A percentile compares a stretch with the other conserved stretches of the same genome.
These are phyloP conservation scores for Comarum palustre DNA, from an alignment of 306 rosid species.

Conservation along the genomic window DNA sequence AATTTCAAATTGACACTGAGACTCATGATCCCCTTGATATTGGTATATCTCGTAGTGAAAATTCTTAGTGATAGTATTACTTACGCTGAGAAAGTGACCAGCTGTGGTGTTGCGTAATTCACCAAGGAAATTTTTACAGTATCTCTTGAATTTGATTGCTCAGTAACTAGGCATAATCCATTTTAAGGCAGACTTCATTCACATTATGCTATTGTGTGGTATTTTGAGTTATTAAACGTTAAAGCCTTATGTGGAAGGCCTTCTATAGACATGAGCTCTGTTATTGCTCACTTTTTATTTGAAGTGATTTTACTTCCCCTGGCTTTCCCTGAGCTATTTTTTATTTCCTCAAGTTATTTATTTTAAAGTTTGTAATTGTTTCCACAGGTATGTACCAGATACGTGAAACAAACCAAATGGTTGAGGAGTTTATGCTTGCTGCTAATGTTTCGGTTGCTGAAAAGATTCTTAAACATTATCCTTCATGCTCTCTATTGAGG, in stretches of 20 bases:
- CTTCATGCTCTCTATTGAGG: slow-evolving; percentile 81
- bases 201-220: neutral
- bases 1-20: slow-evolving; percentile 97
- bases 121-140: neutral
- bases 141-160: slow-evolving; percentile 1
- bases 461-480: slow-evolving; percentile 73
- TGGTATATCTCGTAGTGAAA: slow-evolving; percentile 41
- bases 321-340: neutral
- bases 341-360: neutral
- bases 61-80: neutral
- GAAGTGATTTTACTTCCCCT: neutral
- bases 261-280: neutral
- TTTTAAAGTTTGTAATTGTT: slow-evolving; percentile 8
- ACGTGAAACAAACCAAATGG: slow-evolving; percentile 98
- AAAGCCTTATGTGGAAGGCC: neutral
- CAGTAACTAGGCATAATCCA: neutral
- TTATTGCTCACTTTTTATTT: neutral
- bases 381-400: slow-evolving; percentile 92
- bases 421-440: slow-evolving; percentile 99
- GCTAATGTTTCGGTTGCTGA: slow-evolving; percentile 93
- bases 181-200: neutral
- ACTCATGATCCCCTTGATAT: slow-evolving; percentile 98
- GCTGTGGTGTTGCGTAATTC: neutral
- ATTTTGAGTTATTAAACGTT: neutral
- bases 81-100: neutral